Conservation (phyloP, 2,329 filamentous ascomycete species). For the Pseudofabraea citricarpa region DNA sequence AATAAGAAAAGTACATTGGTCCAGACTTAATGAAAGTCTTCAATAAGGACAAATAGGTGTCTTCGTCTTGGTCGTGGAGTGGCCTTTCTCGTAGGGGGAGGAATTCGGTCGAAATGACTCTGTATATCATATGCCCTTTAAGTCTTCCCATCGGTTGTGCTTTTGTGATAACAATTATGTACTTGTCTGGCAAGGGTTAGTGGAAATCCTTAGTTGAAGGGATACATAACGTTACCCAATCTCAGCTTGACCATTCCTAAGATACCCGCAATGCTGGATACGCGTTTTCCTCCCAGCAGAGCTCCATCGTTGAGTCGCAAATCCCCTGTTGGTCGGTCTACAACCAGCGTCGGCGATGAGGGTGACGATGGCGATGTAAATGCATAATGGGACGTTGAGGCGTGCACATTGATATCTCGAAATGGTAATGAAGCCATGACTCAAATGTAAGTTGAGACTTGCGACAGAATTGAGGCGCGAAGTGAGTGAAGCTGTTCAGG, state of each 20-base stretch:
- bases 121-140: constrained; percentile 96
- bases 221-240: constrained; percentile 59
- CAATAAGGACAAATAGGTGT: constrained; percentile 79
- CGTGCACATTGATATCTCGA: constrained; percentile 95
- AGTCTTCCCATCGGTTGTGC: constrained; percentile 84
- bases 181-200: constrained; percentile 61
- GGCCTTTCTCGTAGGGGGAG: constrained; percentile 88
- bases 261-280: constrained; percentile 93
- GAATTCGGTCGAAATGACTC: constrained; percentile 85
- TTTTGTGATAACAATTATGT: constrained; percentile 95
- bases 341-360: constrained; percentile 77
- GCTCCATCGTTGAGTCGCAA: constrained; percentile 78
- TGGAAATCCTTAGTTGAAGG: constrained; percentile 10
- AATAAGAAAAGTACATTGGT: constrained; percentile 98
- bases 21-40: constrained; percentile 76
- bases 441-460: background rate
- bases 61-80: constrained; percentile 89
- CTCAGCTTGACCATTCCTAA: constrained; percentile 90
- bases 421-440: constrained; percentile 64
- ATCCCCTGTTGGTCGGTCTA: constrained; percentile 91
- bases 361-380: constrained; percentile 95
- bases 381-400: constrained; percentile 86
- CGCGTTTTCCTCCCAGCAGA: constrained; percentile 70
- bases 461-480: too few species aligned
- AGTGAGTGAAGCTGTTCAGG: too few species aligned